Evolutionary conservation across 352 stramenopile species (phyloP), one percentile per base, ranked within the genome.

Genomic region (Globisporangium recalcitrans): DNA sequence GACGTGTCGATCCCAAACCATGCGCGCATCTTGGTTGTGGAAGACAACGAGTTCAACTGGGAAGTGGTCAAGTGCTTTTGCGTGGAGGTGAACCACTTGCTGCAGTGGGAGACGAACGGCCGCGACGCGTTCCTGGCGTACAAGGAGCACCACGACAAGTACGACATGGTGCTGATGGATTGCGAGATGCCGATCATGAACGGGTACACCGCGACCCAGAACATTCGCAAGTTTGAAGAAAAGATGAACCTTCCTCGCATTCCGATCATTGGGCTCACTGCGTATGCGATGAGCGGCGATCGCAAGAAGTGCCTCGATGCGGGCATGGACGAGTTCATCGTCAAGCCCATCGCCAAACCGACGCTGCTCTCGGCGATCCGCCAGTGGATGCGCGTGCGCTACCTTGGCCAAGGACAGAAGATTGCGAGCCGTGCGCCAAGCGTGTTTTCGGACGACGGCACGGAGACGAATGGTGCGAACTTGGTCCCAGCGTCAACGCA

Each of bases 31-130:
- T 69, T 94, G 61, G 81, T 92, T 10, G 85, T 92, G 7, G 87
- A 96, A 74, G 87, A 96, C 68, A 96, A 96, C 49, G 85, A 96
- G 52, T 94, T 96, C 63, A 96, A 96, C 49, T 95, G 85, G 87
- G 85, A 96, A 70, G 85, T 96, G 7, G 84, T 96, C 44, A 94
- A 93, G 59, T 91, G 82, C 63, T 95, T 90, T 56, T 88, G 89
- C 57, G 80, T 77, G 49, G 77, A 91, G 52, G 85, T 90, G 48
- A 87, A 94, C 51, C 85, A 94, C 58, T 56, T 91, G 11, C 62
- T 94, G 21, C 85, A 92, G 55, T 94, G 85, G 85, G 82, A 91
- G 54, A 82, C 80, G 21, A 94, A 94, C 52, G 85, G 85, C 1
- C 70, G 74, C 19, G 80, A 91, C 38, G 85, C 85, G 21, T 81